Percentiles rank a stretch among this genome's conserved stretches.
Conservation (phyloP, 1,284 basidiomycete genomes). For the Sporisorium scitamineum region DNA sequence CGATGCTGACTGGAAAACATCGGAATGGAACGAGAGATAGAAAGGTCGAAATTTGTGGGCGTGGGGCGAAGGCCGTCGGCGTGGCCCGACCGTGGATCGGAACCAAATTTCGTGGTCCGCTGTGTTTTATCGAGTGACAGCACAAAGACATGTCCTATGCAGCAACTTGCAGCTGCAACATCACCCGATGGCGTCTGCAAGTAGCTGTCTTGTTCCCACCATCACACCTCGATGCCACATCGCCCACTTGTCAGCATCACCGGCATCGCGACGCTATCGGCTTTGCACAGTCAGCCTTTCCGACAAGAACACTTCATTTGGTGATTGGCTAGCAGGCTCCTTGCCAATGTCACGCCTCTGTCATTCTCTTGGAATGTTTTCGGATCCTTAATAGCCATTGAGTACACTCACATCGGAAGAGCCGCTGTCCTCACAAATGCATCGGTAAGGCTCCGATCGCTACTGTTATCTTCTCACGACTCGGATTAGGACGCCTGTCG, state of each 20-base stretch:
- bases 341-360: background rate
- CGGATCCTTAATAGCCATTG: background rate
- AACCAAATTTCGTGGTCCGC: conserved; percentile 5
- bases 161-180: conserved; percentile 8
- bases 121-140: background rate
- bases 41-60: conserved; percentile 1
- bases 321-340: background rate
- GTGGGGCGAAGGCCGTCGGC: background rate
- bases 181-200: no score
- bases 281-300: background rate
- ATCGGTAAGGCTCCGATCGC: background rate
- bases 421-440: background rate
- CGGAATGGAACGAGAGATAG: background rate
- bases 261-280: background rate
- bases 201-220: background rate
- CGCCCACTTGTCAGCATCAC: background rate
- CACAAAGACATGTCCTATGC: conserved; percentile 8
- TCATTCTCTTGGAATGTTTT: background rate
- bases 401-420: background rate
- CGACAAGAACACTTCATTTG: background rate
- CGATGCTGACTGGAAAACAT: background rate
- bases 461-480: background rate
- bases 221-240: background rate
- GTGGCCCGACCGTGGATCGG: conserved; percentile 12
- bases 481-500: background rate